Conservation (phyloP, 306 rosid species). For the Trichosanthes cucumerina region DNA sequence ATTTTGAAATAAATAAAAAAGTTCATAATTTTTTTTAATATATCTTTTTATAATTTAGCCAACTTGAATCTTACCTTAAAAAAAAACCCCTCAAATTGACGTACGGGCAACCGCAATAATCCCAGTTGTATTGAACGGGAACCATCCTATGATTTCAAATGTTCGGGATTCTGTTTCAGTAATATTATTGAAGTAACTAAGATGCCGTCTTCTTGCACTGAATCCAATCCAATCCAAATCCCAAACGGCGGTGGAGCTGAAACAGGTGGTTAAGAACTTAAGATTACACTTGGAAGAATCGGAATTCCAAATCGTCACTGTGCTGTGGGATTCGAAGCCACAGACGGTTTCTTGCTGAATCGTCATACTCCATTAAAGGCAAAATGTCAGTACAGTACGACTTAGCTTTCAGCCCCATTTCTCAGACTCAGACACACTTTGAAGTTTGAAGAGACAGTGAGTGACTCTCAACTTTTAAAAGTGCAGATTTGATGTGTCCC, state of each 20-base stretch:
- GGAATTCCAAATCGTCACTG: not conserved
- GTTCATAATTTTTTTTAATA: too few relatives aligned
- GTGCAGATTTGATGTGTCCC: conserved; percentile 37
- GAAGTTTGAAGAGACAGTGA: conserved; percentile 13
- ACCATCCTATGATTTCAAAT: not conserved
- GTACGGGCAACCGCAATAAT: not conserved
- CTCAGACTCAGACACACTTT: not conserved
- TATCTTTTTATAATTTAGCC: too few relatives aligned
- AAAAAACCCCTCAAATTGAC: too few relatives aligned
- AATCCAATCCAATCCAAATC: not conserved
- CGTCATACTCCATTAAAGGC: conserved; percentile 4
- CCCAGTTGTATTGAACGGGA: not conserved
- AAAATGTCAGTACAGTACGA: not conserved
- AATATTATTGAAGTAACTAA: not conserved
- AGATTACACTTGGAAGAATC: not conserved
- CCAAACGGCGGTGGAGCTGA: not conserved
- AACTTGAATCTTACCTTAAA: too few relatives aligned
- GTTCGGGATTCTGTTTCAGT: not conserved
- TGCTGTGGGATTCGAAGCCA: not conserved
- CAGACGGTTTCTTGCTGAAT: not conserved
- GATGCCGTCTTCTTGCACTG: not conserved
- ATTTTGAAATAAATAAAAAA: too few relatives aligned
- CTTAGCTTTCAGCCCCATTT: not conserved
- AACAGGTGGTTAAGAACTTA: not conserved
- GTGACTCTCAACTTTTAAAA: conserved; percentile 2